Percentiles rank a stretch among this genome's conserved stretches.
phyloP scores from a whole-genome alignment of 805 yeast genomes.

The Priceomyces fermenticarens region DNA sequence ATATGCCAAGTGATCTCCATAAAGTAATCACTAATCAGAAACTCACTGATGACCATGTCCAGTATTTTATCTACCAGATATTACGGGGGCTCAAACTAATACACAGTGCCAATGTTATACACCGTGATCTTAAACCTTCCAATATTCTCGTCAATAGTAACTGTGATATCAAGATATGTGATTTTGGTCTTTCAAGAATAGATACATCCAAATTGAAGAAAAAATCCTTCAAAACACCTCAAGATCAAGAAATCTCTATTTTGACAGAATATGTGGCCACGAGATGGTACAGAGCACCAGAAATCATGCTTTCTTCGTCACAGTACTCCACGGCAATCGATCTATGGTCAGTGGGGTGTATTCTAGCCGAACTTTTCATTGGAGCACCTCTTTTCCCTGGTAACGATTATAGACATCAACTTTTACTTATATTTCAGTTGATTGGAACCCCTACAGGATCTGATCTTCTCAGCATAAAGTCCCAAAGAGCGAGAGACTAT shows the following conservation, averaged over 20 bases:
- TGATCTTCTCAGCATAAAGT: constrained; percentile 18
- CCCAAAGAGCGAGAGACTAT: constrained; percentile 23
- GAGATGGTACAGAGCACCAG: constrained; percentile 84
- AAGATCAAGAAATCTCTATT: constrained; percentile 29
- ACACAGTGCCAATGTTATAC: constrained; percentile 72
- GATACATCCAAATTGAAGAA: constrained; percentile 14
- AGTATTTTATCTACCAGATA: constrained; percentile 68
- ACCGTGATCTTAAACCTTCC: constrained; percentile 75
- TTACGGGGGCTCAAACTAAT: constrained; percentile 67
- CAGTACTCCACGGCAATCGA: constrained; percentile 76
- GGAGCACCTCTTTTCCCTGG: constrained; percentile 74
- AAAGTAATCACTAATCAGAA: constrained; percentile 55
- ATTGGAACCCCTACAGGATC: constrained; percentile 58
- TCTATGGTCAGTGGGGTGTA: constrained; percentile 80
- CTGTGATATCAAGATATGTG: constrained; percentile 76
- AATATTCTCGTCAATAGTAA: constrained; percentile 64
- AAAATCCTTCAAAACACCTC: constrained; percentile 8
- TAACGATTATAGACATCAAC: constrained; percentile 66
- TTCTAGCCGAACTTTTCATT: constrained; percentile 64
- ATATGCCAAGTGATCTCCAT: constrained; percentile 74
- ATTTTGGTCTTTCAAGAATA: constrained; percentile 70
- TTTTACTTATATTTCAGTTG: constrained; percentile 61
- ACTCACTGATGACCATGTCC: constrained; percentile 64
- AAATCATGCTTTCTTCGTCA: constrained; percentile 71
- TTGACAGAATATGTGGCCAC: constrained; percentile 83